Percentiles rank a stretch among this genome's conserved stretches.
Evolutionary conservation across 169 alveolate species (phyloP).

Genomic region (Plasmodium berghei): DNA sequence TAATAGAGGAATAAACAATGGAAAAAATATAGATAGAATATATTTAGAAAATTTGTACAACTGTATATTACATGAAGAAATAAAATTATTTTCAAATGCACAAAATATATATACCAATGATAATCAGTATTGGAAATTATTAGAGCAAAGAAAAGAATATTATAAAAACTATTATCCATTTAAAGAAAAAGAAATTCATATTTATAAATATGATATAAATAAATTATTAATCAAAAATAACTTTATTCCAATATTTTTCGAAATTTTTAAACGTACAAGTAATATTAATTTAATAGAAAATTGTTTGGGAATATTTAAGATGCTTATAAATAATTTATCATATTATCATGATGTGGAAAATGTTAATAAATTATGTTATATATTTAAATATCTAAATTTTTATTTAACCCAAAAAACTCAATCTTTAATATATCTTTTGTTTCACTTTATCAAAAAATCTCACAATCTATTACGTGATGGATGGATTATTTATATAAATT

Average conservation of each 20-base stretch:
- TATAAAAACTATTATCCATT: conserved; percentile 58
- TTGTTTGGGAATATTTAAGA: conserved; percentile 60
- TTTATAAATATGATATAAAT: conserved; percentile 52
- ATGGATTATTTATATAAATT: conserved; percentile 58
- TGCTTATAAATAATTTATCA: conserved; percentile 58
- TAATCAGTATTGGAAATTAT: conserved; percentile 70
- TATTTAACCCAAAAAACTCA: conserved; percentile 72
- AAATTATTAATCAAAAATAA: conserved; percentile 64
- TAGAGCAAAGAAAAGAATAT: conserved; percentile 54
- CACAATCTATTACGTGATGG: conserved; percentile 69
- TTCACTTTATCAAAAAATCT: conserved; percentile 64
- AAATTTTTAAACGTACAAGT: conserved; percentile 50
- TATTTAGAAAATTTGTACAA: conserved; percentile 83
- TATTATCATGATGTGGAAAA: conserved; percentile 57
- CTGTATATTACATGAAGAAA: conserved; percentile 83
- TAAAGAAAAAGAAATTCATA: conserved; percentile 33
- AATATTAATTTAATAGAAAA: conserved; percentile 58
- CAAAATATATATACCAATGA: conserved; percentile 72
- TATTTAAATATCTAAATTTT: conserved; percentile 66
- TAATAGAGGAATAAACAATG: conserved; percentile 92
- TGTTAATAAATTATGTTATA: conserved; percentile 50
- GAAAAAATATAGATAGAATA: conserved; percentile 87
- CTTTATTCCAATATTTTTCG: conserved; percentile 60
- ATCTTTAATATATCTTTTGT: conserved; percentile 56
- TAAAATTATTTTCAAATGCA: conserved; percentile 61